Conservation (phyloP, 352 stramenopile species). For the Pythium guiyangense region DNA sequence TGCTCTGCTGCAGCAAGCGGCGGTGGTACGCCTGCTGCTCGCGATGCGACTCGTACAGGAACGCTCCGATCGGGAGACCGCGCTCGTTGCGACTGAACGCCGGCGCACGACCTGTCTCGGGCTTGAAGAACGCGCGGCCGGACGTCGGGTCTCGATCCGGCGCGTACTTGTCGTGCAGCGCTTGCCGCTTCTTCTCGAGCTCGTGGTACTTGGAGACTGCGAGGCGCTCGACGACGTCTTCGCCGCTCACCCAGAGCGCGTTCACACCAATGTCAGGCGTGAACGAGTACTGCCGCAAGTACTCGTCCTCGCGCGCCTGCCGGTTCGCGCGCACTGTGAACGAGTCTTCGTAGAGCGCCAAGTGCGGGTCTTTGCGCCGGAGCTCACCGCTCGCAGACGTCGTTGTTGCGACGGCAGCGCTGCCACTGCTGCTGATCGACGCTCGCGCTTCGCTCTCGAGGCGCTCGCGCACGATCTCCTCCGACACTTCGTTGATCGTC, state of each 20-base stretch:
- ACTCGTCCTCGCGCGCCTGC: slow-evolving; percentile 45
- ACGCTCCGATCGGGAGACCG: slow-evolving; percentile 66
- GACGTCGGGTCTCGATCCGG: slow-evolving; percentile 51
- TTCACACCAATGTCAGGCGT: slow-evolving; percentile 80
- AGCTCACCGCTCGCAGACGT: slow-evolving; percentile 17
- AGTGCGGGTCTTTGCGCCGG: slow-evolving; percentile 42
- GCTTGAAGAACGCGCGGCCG: slow-evolving; percentile 63
- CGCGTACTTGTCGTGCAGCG: slow-evolving; percentile 62
- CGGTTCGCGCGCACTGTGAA: slow-evolving; percentile 37
- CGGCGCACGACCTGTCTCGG: slow-evolving; percentile 53
- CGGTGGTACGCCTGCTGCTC: slow-evolving; percentile 64
- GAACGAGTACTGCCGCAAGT: slow-evolving; percentile 66
- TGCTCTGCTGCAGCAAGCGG: slow-evolving; percentile 35
- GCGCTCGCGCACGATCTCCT: slow-evolving; percentile 74
- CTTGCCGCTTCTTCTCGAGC: slow-evolving; percentile 45
- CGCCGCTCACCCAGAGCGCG: slow-evolving; percentile 43
- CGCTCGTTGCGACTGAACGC: slow-evolving; percentile 71
- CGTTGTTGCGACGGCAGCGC: slow-evolving; percentile 8
- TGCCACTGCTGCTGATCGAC: too few species aligned
- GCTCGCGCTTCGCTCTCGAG: slow-evolving; percentile 35
- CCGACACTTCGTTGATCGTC: slow-evolving; percentile 65
- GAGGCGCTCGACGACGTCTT: slow-evolving; percentile 62
- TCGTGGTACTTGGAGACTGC: slow-evolving; percentile 71
- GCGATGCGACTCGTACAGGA: slow-evolving; percentile 57
- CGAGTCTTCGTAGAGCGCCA: slow-evolving; percentile 70